Evolutionary conservation across 2,329 filamentous ascomycete genomes (phyloP).

Genomic region (Penicillium sp.): DNA sequence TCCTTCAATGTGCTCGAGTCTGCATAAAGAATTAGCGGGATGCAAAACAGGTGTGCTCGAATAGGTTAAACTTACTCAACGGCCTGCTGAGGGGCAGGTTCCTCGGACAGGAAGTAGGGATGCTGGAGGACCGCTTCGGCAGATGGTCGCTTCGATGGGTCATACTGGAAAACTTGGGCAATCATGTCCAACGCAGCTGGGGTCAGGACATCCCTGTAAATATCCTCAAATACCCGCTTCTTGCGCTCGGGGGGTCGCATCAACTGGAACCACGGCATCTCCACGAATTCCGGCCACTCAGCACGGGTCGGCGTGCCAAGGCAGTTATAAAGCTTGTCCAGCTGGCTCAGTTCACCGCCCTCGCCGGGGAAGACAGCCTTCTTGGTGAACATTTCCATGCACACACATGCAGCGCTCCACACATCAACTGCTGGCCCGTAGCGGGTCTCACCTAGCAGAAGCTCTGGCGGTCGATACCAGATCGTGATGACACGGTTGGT

Average conservation of each 20-base stretch:
- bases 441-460: conserved; percentile 83
- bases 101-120: conserved; percentile 79
- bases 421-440: conserved; percentile 89
- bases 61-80: conserved; percentile 60
- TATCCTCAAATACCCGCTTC: conserved; percentile 71
- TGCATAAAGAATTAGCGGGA: conserved; percentile 30
- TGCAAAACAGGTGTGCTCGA: neutral
- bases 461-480: conserved; percentile 89
- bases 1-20: conserved; percentile 73
- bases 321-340: conserved; percentile 93
- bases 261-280: conserved; percentile 96
- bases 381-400: conserved; percentile 92
- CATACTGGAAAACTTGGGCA: conserved; percentile 78
- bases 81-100: conserved; percentile 70
- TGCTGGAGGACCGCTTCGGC: conserved; percentile 81
- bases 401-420: conserved; percentile 95
- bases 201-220: conserved; percentile 71
- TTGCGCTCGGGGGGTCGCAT: conserved; percentile 71
- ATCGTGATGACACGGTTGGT: conserved; percentile 98
- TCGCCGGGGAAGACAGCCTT: conserved; percentile 94
- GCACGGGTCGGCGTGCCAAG: conserved; percentile 78
- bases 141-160: conserved; percentile 75
- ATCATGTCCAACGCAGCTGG: conserved; percentile 79
- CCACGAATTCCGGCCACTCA: conserved; percentile 84
- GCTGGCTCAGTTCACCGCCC: conserved; percentile 88